phyloP scores from a whole-genome alignment of 139 green algal genomes.

The Tetratostichococcus sp. region DNA sequence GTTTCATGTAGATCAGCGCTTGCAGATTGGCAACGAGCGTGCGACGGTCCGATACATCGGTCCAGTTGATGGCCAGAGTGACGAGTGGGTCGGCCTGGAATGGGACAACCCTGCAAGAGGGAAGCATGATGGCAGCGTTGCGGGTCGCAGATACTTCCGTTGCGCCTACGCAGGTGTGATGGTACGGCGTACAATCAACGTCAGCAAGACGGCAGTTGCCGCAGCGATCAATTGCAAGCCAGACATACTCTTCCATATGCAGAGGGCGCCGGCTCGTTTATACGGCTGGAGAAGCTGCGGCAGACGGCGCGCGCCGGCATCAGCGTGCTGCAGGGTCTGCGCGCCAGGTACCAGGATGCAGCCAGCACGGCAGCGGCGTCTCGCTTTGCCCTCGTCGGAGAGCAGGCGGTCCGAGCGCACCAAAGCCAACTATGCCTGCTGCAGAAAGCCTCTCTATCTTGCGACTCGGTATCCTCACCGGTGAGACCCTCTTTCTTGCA shows the following conservation, averaged over 20 bases:
- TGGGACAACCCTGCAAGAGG: constrained; percentile 74
- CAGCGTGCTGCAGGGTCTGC: constrained; percentile 43
- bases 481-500: neutral
- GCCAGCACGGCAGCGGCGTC: no score
- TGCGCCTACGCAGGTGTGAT: constrained; percentile 6
- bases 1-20: constrained; percentile 4
- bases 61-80: constrained; percentile 47
- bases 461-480: neutral
- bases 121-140: constrained; percentile 73
- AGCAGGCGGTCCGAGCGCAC: constrained; percentile 5
- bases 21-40: constrained; percentile 38
- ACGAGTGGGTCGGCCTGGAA: constrained; percentile 77
- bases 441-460: constrained; percentile 23
- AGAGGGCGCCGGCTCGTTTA: constrained; percentile 53
- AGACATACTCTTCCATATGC: no score
- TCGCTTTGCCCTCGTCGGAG: neutral
- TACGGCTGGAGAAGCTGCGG: constrained; percentile 53
- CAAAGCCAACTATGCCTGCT: constrained; percentile 31
- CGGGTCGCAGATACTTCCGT: constrained; percentile 65
- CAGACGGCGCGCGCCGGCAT: constrained; percentile 26
- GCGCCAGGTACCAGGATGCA: constrained; percentile 44
- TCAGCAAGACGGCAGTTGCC: no score
- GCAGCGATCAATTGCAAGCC: no score
- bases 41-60: constrained; percentile 76
- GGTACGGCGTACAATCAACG: no score